Percentiles rank a stretch among this genome's conserved stretches.
These are phyloP conservation scores for Phyllachora maydis DNA, from an alignment of 2,329 filamentous ascomycete genomes.

Conservation along the genomic window DNA sequence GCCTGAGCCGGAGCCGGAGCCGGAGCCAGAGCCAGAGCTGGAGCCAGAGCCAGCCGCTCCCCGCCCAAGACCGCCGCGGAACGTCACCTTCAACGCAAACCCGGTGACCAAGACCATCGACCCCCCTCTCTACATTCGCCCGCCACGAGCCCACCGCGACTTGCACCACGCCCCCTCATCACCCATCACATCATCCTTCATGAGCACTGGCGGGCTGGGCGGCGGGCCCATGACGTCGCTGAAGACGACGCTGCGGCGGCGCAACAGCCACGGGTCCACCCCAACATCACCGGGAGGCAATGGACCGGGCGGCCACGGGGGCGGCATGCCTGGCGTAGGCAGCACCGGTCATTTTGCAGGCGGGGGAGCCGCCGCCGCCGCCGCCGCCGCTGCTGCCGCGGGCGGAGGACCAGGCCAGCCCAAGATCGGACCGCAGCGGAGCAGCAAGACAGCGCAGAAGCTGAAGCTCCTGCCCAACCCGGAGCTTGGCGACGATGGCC, in stretches of 20 bases:
- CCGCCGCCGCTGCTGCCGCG: conserved; percentile 13
- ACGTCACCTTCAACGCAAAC: conserved; percentile 60
- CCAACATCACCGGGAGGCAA: conserved; percentile 14
- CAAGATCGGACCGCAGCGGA: conserved; percentile 88
- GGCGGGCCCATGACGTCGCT: conserved; percentile 47
- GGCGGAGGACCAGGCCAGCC: conserved; percentile 12
- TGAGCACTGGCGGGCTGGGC: conserved; percentile 19
- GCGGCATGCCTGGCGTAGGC: neutral
- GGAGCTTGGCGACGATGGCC: conserved; percentile 48
- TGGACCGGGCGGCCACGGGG: conserved; percentile 1
- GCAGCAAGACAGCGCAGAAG: conserved; percentile 90
- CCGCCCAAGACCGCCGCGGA: conserved; percentile 30
- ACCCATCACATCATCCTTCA: conserved; percentile 11
- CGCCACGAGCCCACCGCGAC: too few relatives aligned
- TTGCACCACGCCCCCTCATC: conserved; percentile 12
- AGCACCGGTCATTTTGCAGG: neutral
- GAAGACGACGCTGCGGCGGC: conserved; percentile 70
- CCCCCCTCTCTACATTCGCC: too few relatives aligned
- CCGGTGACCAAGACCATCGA: conserved; percentile 41
- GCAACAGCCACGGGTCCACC: conserved; percentile 58
- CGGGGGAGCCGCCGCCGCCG: conserved; percentile 3
- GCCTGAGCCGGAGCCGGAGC: too few relatives aligned
- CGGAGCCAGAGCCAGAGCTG: too few relatives aligned
- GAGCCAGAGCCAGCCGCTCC: too few relatives aligned
- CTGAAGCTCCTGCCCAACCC: conserved; percentile 91